Percentiles rank a stretch among this genome's conserved stretches.
Evolutionary conservation across 768 basidiomycete species (phyloP).

Genomic region (Lactifluus echinatus): DNA sequence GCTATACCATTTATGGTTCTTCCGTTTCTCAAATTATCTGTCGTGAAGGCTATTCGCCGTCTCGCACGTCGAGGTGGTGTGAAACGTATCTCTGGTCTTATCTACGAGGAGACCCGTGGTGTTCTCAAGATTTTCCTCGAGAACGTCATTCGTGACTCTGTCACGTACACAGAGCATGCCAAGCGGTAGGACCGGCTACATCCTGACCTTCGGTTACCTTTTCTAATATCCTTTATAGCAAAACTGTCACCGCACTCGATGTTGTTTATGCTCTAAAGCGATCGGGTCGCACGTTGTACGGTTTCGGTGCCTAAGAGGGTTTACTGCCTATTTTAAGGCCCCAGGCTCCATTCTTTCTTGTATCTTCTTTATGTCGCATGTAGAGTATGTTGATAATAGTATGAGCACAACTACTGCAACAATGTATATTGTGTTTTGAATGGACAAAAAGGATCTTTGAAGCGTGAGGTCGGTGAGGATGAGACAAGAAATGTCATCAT

Average conservation of each 20-base stretch:
- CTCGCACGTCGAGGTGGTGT: slow-evolving; percentile 97
- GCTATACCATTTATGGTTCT: slow-evolving; percentile 8
- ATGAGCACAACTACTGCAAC: not conserved
- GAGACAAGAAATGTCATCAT: not conserved
- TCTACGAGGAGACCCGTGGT: slow-evolving; percentile 94
- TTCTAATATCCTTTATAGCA: slow-evolving; percentile 47
- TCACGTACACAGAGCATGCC: slow-evolving; percentile 65
- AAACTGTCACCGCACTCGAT: slow-evolving; percentile 40
- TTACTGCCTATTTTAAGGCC: not conserved
- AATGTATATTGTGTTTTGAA: not conserved
- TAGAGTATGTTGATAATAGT: slow-evolving; percentile 12
- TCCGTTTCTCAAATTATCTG: slow-evolving; percentile 19
- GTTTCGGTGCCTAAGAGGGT: slow-evolving; percentile 37
- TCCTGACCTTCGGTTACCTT: not conserved
- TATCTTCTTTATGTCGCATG: not conserved
- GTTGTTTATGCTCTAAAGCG: slow-evolving; percentile 44
- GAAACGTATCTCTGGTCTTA: slow-evolving; percentile 89
- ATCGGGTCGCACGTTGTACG: slow-evolving; percentile 46
- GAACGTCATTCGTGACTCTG: slow-evolving; percentile 65
- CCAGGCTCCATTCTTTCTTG: not conserved
- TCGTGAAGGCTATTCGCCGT: slow-evolving; percentile 77
- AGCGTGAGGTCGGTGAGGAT: not conserved
- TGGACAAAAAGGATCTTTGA: not conserved
- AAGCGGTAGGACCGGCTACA: slow-evolving; percentile 35
- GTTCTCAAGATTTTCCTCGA: slow-evolving; percentile 93